Base-by-base conservation (phyloP, 345 rosid genomes). In the Eucalyptus coolabah region DNA sequence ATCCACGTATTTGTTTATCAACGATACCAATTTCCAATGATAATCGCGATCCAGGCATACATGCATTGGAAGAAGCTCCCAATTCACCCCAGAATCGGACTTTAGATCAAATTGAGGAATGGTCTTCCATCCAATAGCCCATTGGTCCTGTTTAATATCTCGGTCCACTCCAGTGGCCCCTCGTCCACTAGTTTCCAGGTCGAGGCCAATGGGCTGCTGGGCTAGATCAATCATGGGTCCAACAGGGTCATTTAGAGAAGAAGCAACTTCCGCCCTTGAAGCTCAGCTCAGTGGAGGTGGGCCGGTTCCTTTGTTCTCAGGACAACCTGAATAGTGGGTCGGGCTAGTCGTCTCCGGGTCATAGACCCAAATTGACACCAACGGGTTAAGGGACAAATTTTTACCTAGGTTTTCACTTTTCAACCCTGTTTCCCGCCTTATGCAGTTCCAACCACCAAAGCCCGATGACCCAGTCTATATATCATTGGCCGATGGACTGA, bases 31-130 rank as follows among this genome's bases (percentile, higher is more conserved):
- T 19, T 67, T 67, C 19, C 0, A 0, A 32, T 67, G 42, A 67
- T 4, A 67, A 32, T 18, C 23, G 12, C 11, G 7, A 0, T 67
- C 1, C 12, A 3, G 23, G 67, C n/a, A 2, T 2, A 5, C 1
- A 11, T 26, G 65, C 30, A 59, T 59, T 59, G n/a, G 65, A 26
- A 59, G 65, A 59, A 10, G n/a, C 67, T 59, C 67, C n/a, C 67
- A 32, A 32, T 5, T 17, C 10, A 17, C 23, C 4, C 34, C 19
- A 19, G 0, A 59, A 26, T 1, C 67, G 0, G 16, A 59, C 67
- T 59, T 59, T 1, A 12, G 67, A 59, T 59, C n/a, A 1, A 59
- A 59, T 59, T 59, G 67, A 28, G n/a, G 0, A 59, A 1, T 28
- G n/a, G 67, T 59, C 67, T 12, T 12, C 67, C 16, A 12, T 59